Base-by-base conservation (phyloP, 495 filamentous ascomycete species). In the Lichenothelia convexa region DNA sequence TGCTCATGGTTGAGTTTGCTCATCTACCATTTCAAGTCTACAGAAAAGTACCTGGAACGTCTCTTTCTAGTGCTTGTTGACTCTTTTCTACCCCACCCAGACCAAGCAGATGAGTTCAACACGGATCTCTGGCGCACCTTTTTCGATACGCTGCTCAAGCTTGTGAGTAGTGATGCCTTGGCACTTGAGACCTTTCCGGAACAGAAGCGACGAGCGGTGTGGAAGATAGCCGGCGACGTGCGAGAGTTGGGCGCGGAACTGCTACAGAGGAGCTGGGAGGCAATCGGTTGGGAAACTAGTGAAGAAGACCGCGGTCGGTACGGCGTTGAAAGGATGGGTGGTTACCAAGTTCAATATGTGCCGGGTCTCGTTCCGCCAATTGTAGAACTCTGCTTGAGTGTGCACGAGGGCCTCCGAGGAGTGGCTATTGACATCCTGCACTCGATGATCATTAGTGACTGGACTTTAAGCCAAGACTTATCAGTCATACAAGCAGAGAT, bases 211-310 rank as follows among this genome's bases (percentile, higher is more conserved):
- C 63, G 89, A 18, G 86, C 87, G 3, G 86, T 95, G 11, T 95
- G 91, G 89, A 95, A 95, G 61, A 93, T 99, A 48, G 91, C 85
- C 19, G 91, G 89, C 16, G 89, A 99, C 63, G 83, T 99, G 34
- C 66, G 89, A 36, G 84, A 95, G 52, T 68, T 83, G 45, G 91
- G 89, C 30, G 87, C 89, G 1, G 75, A 84, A 21, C 60, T 99
- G 6, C 57, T 99, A 32, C 68, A 78, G 24, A 63, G 71, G 16
- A 89, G 75, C 21, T 99, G 89, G 89, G 83, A 92, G 52, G 81
- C 87, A 8, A 92, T 99, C 45, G 89, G 89, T 11, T 99, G 89
- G 89, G 89, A 95, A 48, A 80, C 83, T 0, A 79, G 69, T 30
- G 55, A 68, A 8, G 87, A 93, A 15, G 80, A 87, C 49, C 57